phyloP scores from a whole-genome alignment of 192 early-diverging fungal species.

The Spinellus fusiger region DNA sequence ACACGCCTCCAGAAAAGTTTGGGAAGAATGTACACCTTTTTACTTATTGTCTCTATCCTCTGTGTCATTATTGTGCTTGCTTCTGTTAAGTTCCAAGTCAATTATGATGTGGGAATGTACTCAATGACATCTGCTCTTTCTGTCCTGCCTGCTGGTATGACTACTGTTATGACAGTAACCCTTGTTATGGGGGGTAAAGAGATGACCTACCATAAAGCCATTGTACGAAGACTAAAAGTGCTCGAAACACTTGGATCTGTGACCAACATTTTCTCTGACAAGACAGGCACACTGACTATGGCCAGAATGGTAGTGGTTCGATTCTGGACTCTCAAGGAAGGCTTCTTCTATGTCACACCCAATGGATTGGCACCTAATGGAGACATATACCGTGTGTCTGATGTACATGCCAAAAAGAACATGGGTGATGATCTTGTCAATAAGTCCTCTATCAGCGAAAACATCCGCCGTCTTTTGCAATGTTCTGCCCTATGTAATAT shows the following conservation, averaged over 20 bases:
- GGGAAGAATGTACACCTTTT: slow-evolving; percentile 66
- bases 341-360: slow-evolving; percentile 60
- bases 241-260: slow-evolving; percentile 92
- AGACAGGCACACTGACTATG: slow-evolving; percentile 90
- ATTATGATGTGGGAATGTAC: slow-evolving; percentile 59
- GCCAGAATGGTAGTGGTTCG: slow-evolving; percentile 88
- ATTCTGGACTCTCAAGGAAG: slow-evolving; percentile 74
- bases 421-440: background rate
- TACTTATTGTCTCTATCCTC: slow-evolving; percentile 63
- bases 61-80: slow-evolving; percentile 82
- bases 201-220: slow-evolving; percentile 82
- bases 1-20: slow-evolving; percentile 63
- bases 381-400: slow-evolving; percentile 27
- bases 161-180: slow-evolving; percentile 88
- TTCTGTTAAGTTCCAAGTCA: slow-evolving; percentile 56
- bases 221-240: slow-evolving; percentile 84
- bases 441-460: background rate
- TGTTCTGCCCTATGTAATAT: slow-evolving; percentile 83
- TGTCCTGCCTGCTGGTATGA: slow-evolving; percentile 88
- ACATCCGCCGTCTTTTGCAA: slow-evolving; percentile 36
- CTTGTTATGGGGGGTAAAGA: slow-evolving; percentile 85
- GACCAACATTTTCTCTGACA: slow-evolving; percentile 94
- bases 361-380: slow-evolving; percentile 59
- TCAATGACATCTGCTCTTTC: slow-evolving; percentile 83
- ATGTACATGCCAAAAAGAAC: background rate